These are phyloP conservation scores for Licmophora abbreviata DNA, from an alignment of 108 stramenopile genomes.

Conservation along the genomic window DNA sequence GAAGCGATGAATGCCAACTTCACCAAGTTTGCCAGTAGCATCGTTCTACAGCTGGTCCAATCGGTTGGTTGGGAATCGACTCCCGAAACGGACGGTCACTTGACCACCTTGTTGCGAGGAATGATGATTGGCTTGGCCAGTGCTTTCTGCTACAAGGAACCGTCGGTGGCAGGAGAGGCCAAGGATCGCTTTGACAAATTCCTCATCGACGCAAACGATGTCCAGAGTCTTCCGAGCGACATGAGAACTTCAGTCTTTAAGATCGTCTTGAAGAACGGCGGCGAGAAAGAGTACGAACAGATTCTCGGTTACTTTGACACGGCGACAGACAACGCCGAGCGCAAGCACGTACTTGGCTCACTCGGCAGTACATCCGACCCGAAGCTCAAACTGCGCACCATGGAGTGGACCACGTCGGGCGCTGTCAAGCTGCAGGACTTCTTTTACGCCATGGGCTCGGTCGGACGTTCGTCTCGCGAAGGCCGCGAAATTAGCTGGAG, in stretches of 20 bases:
- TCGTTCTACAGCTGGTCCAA: conserved; percentile 53
- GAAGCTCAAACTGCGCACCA: conserved; percentile 64
- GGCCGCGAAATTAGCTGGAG: conserved; percentile 86
- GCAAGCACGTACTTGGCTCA: conserved; percentile 63
- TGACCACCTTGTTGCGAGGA: conserved; percentile 76
- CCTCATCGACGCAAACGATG: conserved; percentile 58
- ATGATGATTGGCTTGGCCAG: conserved; percentile 80
- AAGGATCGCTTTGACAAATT: conserved; percentile 66
- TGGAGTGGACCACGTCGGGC: conserved; percentile 89
- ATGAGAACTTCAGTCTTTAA: conserved; percentile 83
- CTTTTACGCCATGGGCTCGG: conserved; percentile 90
- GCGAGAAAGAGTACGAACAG: conserved; percentile 70
- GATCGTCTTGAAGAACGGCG: conserved; percentile 86
- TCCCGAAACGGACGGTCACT: conserved; percentile 66
- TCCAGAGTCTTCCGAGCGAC: conserved; percentile 73
- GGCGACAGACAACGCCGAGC: conserved; percentile 76
- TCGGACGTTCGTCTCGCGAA: conserved; percentile 52
- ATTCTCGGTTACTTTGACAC: conserved; percentile 58
- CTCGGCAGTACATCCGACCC: conserved; percentile 58
- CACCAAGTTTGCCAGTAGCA: conserved; percentile 38
- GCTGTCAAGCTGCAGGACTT: conserved; percentile 96
- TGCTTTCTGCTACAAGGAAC: conserved; percentile 74
- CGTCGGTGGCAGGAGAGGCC: conserved; percentile 68
- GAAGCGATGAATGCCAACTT: conserved; percentile 48
- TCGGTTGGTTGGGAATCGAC: conserved; percentile 86